These are phyloP conservation scores for Beauveria asiatica DNA, from an alignment of 2,329 filamentous ascomycete genomes.

Conservation along the genomic window DNA sequence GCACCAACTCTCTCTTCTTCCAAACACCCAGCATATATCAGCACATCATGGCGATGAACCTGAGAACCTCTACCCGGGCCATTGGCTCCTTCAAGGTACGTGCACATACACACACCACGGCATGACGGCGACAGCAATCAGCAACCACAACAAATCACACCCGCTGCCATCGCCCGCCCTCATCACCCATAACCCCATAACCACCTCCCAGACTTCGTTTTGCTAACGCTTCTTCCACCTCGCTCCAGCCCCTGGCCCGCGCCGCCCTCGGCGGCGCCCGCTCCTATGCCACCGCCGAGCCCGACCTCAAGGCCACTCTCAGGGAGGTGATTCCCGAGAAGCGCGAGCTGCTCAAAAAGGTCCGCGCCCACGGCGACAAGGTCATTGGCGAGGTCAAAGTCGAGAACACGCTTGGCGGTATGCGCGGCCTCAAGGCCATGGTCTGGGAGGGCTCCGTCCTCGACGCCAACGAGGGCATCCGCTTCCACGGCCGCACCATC, in stretches of 20 bases:
- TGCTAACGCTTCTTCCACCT: neutral
- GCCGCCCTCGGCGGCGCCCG: constrained; percentile 31
- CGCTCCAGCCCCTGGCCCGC: constrained; percentile 23
- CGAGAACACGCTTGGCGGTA: constrained; percentile 88
- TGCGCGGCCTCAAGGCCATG: constrained; percentile 97
- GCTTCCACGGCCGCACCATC: constrained; percentile 96
- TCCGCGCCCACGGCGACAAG: constrained; percentile 78
- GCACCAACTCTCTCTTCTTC: neutral
- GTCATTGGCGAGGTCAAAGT: constrained; percentile 88
- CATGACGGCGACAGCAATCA: neutral
- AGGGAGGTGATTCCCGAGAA: constrained; percentile 81
- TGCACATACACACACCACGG: neutral
- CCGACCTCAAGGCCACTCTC: constrained; percentile 81
- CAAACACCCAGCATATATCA: neutral
- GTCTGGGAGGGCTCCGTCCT: constrained; percentile 97
- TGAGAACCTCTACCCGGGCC: constrained; percentile 53
- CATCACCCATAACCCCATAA: neutral
- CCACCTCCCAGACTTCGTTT: neutral
- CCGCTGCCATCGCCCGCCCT: neutral
- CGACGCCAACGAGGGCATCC: constrained; percentile 93
- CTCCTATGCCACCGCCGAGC: constrained; percentile 69
- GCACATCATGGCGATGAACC: constrained; percentile 52
- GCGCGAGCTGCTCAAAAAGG: constrained; percentile 84
- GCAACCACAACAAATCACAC: neutral
- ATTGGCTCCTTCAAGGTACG: constrained; percentile 57